Conservation (phyloP, 305 asterid genomes). For the Solanum hybrid region DNA sequence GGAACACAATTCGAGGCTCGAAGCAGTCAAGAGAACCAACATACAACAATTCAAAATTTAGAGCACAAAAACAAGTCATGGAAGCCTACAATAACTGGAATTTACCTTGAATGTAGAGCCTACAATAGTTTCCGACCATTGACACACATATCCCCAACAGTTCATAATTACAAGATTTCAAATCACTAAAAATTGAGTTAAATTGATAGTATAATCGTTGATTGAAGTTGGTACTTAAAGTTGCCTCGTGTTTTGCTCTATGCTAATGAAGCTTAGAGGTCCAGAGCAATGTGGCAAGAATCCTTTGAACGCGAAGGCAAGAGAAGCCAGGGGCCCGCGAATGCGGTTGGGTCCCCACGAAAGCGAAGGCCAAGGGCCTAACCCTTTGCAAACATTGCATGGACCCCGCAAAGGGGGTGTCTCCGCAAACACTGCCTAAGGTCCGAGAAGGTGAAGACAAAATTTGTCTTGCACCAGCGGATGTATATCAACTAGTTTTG, state of each 20-base stretch:
- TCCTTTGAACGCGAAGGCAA: neutral
- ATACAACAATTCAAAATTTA: neutral
- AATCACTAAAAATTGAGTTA: too few relatives aligned
- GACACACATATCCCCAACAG: neutral
- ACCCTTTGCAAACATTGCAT: neutral
- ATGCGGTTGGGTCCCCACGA: neutral
- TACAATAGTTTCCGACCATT: neutral
- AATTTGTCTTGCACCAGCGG: neutral
- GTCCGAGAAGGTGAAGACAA: neutral
- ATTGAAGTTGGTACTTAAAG: too few relatives aligned
- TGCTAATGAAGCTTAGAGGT: too few relatives aligned
- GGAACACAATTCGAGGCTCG: neutral
- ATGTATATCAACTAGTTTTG: neutral
- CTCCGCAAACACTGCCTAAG: neutral
- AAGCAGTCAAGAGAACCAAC: neutral
- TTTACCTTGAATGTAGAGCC: neutral
- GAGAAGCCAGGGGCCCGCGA: neutral
- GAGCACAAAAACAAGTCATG: neutral
- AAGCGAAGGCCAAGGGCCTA: neutral
- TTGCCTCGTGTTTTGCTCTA: too few relatives aligned
- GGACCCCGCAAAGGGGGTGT: accelerated
- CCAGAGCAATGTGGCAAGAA: neutral
- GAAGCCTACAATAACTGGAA: neutral
- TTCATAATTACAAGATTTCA: too few relatives aligned
- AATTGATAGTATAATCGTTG: too few relatives aligned